phyloP scores from a whole-genome alignment of 2,329 filamentous ascomycete species.

The Ramularia collo-cygni region DNA sequence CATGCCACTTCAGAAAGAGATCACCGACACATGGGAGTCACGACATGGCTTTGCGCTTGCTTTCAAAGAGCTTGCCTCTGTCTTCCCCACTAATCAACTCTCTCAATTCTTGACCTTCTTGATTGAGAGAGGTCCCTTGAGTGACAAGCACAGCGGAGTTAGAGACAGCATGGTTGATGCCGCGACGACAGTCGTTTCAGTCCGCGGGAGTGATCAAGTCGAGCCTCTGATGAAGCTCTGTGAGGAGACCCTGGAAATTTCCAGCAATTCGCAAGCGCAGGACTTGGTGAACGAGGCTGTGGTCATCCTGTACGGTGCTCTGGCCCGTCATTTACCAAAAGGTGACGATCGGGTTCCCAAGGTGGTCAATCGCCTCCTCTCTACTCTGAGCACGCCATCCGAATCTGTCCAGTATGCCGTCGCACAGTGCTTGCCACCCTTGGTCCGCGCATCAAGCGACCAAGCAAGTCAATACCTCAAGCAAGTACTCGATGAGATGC shows the following conservation, averaged over 20 bases:
- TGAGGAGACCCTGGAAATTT: conserved; percentile 80
- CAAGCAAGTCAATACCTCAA: conserved; percentile 75
- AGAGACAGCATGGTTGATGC: conserved; percentile 88
- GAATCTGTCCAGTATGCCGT: conserved; percentile 97
- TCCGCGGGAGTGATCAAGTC: conserved; percentile 73
- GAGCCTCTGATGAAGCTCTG: conserved; percentile 90
- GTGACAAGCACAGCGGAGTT: conserved; percentile 70
- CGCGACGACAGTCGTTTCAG: conserved; percentile 70
- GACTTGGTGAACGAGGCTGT: conserved; percentile 96
- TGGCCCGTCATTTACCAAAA: conserved; percentile 76
- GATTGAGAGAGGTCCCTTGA: conserved; percentile 79
- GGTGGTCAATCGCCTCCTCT: conserved; percentile 78
- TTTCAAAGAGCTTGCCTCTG: conserved; percentile 70
- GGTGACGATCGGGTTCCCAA: conserved; percentile 84
- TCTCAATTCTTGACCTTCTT: conserved; percentile 77
- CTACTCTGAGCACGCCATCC: conserved; percentile 86
- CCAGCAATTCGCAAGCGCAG: conserved; percentile 70
- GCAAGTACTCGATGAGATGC: conserved; percentile 71
- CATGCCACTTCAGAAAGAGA: conserved; percentile 84
- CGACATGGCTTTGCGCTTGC: conserved; percentile 83
- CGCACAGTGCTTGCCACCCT: conserved; percentile 82
- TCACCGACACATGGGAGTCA: conserved; percentile 83
- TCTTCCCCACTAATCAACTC: conserved; percentile 62
- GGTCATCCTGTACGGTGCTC: conserved; percentile 91
- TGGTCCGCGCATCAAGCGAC: conserved; percentile 74